Evolutionary conservation across 371 early-diverging fungal genomes (phyloP), one percentile per base, ranked within the genome.

Genomic region (Choanephora cucurbitarum): DNA sequence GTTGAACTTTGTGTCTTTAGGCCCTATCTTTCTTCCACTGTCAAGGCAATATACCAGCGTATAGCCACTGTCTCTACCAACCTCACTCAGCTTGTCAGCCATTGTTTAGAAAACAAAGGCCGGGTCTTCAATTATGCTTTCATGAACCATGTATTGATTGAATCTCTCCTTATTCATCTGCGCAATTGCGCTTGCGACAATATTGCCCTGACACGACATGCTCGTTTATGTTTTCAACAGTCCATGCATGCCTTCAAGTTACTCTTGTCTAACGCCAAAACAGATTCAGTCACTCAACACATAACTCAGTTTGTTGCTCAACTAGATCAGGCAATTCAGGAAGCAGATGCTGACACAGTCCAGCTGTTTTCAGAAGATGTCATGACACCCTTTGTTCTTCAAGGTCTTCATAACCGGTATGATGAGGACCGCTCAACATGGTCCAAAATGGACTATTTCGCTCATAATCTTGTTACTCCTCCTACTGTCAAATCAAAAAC

Each of bases 141-240:
- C 15, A 49, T 48, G 13, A 31, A 41, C 2, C 33, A 42, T 23
- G 52, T 56, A 0, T 21, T 65, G 4, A 57, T 65, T 24, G 66
- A 62, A 41, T 58, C 66, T 2, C 62, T 45, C 15, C n/a, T 42
- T 22, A 39, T 61, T 31, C 62, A 62, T 22, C 41, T 67, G 18
- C 22, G 52, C 17, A 32, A 55, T 17, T 67, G 58, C 31, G 41
- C 58, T 15, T 55, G 46, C 32, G 55, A 55, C 17, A 55, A 50
- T 22, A 28, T 52, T 2, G 57, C 41, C 19, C 47, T 70, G 37
- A 69, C 73, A 5, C 62, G 66, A 3, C 65, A 72, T 51, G 61
- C 75, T 13, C 59, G 70, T 1, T 62, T 57, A 10, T 63, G 75
- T 69, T 73, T 78, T 48, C 79, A 75, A 44, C 64, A 67, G 37